Percentiles rank a stretch among this genome's conserved stretches.
phyloP scores from a whole-genome alignment of 805 yeast species.

The Kodamaea hsintzibuensis region DNA sequence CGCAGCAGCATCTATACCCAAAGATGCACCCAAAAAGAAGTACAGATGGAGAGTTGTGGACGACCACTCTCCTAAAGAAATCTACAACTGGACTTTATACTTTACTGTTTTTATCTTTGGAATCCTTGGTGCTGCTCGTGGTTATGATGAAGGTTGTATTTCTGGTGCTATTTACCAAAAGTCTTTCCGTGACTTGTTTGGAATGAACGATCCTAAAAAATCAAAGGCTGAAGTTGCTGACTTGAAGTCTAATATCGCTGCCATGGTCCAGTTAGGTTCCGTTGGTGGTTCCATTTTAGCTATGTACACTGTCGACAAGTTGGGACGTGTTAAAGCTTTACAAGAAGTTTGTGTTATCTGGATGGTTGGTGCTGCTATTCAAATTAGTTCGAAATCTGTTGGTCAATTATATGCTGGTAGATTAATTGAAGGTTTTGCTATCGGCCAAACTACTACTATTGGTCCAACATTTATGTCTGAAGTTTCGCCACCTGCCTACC shows the following conservation, averaged over 20 bases:
- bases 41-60: conserved; percentile 26
- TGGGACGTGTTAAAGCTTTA: conserved; percentile 25
- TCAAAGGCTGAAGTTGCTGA: conserved; percentile 24
- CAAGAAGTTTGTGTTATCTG: conserved; percentile 21
- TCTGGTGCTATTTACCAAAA: conserved; percentile 47
- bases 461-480: conserved; percentile 27
- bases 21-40: conserved; percentile 4
- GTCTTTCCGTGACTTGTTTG: conserved; percentile 45
- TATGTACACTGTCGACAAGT: conserved; percentile 24
- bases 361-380: conserved; percentile 22
- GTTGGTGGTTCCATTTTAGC: conserved; percentile 25
- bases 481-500: conserved; percentile 23
- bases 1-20: not conserved
- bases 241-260: conserved; percentile 24
- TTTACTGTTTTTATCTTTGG: conserved; percentile 52
- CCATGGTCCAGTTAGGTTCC: conserved; percentile 27
- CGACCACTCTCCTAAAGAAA: conserved; percentile 43
- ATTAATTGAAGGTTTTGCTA: conserved; percentile 25
- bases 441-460: conserved; percentile 27
- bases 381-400: conserved; percentile 17
- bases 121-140: conserved; percentile 56
- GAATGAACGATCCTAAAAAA: conserved; percentile 41
- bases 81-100: conserved; percentile 48
- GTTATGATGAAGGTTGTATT: conserved; percentile 56
- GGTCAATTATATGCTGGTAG: conserved; percentile 29